Evolutionary conservation across 805 yeast genomes (phyloP), one percentile per base, ranked within the genome.

Genomic region (Myxozyma neotropica): DNA sequence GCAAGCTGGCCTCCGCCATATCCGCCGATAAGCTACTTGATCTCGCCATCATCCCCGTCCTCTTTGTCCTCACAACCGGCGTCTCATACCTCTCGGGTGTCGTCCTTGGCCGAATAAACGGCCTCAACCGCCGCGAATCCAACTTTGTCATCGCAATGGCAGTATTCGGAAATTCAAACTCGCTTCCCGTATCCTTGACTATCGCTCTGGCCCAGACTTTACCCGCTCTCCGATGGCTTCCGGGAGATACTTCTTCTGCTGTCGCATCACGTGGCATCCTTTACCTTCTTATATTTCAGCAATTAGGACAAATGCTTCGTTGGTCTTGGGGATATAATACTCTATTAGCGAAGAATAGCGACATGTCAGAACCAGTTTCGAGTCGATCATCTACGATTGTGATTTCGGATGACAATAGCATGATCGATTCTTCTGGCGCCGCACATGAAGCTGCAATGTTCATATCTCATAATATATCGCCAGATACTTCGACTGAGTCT

Each of bases 131-230:
- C 50, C 83, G 88, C 13, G 97, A 94, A 74, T 71, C 89, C 2
- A 92, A 93, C 75, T 93, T 89, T 69, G 97, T 94, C 51, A 87
- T 95, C 23, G 98, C 97, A 1, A 94, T 94, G 95, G 90, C 94
- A 1, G 96, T 92, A 4, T 93, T 93, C 26, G 98, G 97, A 54
- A 94, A 93, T 75, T 89, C 96, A 45, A 93, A 93, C 77, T 88
- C 96, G 10, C 80, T 93, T 57, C 98, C 99, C 0, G 98, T 93
- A 1, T 90, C 97, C 0, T 79, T 94, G 65, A 84, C 87, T 7
- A 77, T 94, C 57, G 86, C 96, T 23, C 74, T 83, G 63, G 85
- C 87, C 1, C 79, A 79, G 68, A 79, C 87, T 1, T 73, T 84
- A 66, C 87, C 87, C 0, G 78, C 79, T 55, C 76, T 84, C 63